Evolutionary conservation across 2,329 filamentous ascomycete species (phyloP).

Genomic region (Sclerotinia subarctica): DNA sequence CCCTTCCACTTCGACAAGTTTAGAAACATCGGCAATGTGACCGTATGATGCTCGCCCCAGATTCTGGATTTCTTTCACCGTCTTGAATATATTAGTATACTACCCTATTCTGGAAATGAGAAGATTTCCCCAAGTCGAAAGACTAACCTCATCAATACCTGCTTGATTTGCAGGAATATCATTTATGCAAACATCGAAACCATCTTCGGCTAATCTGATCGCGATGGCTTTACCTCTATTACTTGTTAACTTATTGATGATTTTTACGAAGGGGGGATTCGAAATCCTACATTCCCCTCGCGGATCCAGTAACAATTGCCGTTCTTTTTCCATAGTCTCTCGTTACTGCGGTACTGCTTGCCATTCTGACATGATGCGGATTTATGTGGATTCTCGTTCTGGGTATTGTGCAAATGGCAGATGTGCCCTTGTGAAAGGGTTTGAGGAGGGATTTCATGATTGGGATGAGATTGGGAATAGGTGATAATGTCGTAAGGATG

Average conservation of each 20-base stretch:
- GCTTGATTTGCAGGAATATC: conserved; percentile 54
- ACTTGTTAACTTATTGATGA: not conserved
- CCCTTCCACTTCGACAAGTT: conserved; percentile 33
- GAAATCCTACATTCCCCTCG: conserved; percentile 41
- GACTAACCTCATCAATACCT: conserved; percentile 48
- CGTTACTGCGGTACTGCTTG: conserved; percentile 31
- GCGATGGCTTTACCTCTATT: conserved; percentile 59
- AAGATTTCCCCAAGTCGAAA: not conserved
- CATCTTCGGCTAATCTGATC: conserved; percentile 60
- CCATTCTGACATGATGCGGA: conserved; percentile 1
- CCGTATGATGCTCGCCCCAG: conserved; percentile 53
- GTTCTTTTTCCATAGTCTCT: conserved; percentile 37
- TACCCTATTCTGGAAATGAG: too few species aligned
- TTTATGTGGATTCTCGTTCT: not conserved
- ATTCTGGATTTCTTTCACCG: conserved; percentile 50
- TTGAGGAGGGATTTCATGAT: not conserved
- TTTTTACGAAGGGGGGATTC: not conserved
- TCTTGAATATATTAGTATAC: conserved; percentile 23
- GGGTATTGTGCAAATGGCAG: not conserved
- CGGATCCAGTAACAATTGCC: conserved; percentile 43
- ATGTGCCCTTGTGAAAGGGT: not conserved
- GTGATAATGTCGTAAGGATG: too few species aligned
- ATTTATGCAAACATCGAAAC: conserved; percentile 65
- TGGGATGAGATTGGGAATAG: not conserved
- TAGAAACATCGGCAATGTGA: conserved; percentile 57